Base-by-base conservation (phyloP, 2,329 filamentous ascomycete genomes). In the Sporothrix sp. region DNA sequence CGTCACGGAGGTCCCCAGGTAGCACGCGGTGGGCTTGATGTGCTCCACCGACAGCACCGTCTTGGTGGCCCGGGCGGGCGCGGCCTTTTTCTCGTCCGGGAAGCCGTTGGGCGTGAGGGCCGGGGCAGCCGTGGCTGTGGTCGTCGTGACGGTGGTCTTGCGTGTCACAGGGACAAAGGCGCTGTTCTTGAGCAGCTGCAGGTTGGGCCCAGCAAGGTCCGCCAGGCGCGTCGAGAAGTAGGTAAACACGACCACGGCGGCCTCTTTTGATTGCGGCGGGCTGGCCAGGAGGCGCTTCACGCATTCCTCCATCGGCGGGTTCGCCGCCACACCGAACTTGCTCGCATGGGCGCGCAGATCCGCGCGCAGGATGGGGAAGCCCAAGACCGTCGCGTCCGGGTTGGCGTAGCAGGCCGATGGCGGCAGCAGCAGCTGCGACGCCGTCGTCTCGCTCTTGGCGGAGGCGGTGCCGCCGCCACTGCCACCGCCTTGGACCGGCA, bases 341-440 rank as follows among this genome's bases (percentile, higher is more conserved):
- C 65, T 72, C 14, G 89, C 87, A 69, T 97, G 87, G 10, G 76
- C 69, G 54, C 86, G 82, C n/a, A 97, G 73, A 56, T 93, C 86
- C 43, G 70, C 76, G 54, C 79, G 76, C 30, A 98, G 69, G 16
- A 95, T 84, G 23, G 82, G 74, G 60, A 95, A 97, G 0, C 87
- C 87, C 48, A 98, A 74, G 4, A 94, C 72, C 1, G 83, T 74
- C 20, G 87, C 86, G 37, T 77, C 77, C 35, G 84, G 78, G 58
- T 97, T 91, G 1, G 82, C 88, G 62, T 87, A 98, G 61, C 90
- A 96, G 52, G 82, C 78, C 1, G 76, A 78, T 0, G 91, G 90
- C 1, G 75, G 68, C 1, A 88, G 85, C 25, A 95, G 71, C 33
- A 72, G 70, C 49, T 79, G 75, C 3, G 73, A 71, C 50, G 79